phyloP scores from a whole-genome alignment of 2,329 filamentous ascomycete genomes.

The Pseudogymnoascus pannorum region DNA sequence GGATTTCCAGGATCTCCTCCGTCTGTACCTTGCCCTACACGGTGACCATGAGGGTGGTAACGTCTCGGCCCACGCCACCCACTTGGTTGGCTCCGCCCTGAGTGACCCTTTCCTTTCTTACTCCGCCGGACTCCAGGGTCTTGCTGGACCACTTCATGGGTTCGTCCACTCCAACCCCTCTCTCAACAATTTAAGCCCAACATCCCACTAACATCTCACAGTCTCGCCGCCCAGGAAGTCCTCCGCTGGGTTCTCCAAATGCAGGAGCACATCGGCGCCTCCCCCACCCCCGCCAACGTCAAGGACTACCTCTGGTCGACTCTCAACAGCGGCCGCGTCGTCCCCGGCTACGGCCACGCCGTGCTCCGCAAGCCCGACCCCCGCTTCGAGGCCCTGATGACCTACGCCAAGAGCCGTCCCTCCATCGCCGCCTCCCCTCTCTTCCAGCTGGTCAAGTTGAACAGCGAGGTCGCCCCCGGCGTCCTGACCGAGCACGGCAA shows the following conservation, averaged over 20 bases:
- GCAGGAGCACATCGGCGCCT: slow-evolving; percentile 75
- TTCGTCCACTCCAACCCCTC: too few species aligned
- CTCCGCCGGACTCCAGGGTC: slow-evolving; percentile 87
- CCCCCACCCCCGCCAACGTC: slow-evolving; percentile 74
- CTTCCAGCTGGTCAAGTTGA: slow-evolving; percentile 90
- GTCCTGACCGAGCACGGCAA: slow-evolving; percentile 95
- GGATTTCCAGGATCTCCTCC: slow-evolving; percentile 89
- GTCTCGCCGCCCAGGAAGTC: slow-evolving; percentile 88
- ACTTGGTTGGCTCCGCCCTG: slow-evolving; percentile 88
- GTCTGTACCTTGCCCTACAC: slow-evolving; percentile 91
- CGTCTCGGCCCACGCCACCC: slow-evolving; percentile 90
- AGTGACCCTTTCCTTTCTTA: slow-evolving; percentile 95
- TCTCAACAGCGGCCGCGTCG: slow-evolving; percentile 86
- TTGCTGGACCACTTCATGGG: slow-evolving; percentile 88
- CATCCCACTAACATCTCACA: not conserved
- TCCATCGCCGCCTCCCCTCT: slow-evolving; percentile 83
- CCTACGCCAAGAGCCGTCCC: slow-evolving; percentile 78
- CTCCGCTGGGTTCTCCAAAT: slow-evolving; percentile 95
- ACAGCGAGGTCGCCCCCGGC: slow-evolving; percentile 81
- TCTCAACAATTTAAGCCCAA: too few species aligned
- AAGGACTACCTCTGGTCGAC: slow-evolving; percentile 87
- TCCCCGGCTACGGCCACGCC: slow-evolving; percentile 92
- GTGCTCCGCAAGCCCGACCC: slow-evolving; percentile 96
- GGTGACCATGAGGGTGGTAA: slow-evolving; percentile 98
- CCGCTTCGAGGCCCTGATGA: slow-evolving; percentile 92